Evolutionary conservation across 768 basidiomycete species (phyloP), one percentile per base, ranked within the genome.

Genomic region (Calocera cornea): DNA sequence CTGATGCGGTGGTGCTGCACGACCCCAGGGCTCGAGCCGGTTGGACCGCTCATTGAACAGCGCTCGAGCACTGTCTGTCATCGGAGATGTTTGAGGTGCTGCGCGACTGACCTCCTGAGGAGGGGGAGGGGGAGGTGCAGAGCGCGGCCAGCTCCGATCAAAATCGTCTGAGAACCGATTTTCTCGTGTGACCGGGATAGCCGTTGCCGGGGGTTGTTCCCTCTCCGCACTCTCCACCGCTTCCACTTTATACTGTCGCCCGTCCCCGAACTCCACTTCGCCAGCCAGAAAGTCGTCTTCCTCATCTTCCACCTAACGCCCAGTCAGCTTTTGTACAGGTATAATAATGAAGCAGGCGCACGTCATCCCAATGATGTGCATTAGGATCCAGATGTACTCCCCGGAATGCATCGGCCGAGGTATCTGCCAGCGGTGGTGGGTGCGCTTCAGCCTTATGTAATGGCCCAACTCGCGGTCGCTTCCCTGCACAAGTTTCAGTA

Each of bases 21-120:
- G 66, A 8, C 70, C 72, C 17, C 89, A 91, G 1, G 91, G 90
- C 76, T 98, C 95, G 67, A 97, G 77, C 70, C 86, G 83, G 73
- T 97, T 97, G 11, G 89, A 90, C 2, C 89, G 86, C 73, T 95
- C 97, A 73, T 99, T 98, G 81, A 97, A 99, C n/a, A 99, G 80
- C 0, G 87, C 87, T 44, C 90, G 50, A 19, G 69, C 34, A 64
- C 64, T 64, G 49, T 14, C 5, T 8, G 41, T 33, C 19, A 47
- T 14, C 38, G 70, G 33, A 31, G 69, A 36, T 49, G 36, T 65
- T 34, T 34, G 65, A 65, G 63, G 66, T 63, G 40, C 31, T 22
- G 65, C 44, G 17, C 47, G 63, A 65, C 65, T 14, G 22, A 64
- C 44, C 17, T 44, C 67, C 17, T 65, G 67, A 22, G 64, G 70